phyloP scores from a whole-genome alignment of 257 asterid genomes.

The Scutellaria baicalensis region DNA sequence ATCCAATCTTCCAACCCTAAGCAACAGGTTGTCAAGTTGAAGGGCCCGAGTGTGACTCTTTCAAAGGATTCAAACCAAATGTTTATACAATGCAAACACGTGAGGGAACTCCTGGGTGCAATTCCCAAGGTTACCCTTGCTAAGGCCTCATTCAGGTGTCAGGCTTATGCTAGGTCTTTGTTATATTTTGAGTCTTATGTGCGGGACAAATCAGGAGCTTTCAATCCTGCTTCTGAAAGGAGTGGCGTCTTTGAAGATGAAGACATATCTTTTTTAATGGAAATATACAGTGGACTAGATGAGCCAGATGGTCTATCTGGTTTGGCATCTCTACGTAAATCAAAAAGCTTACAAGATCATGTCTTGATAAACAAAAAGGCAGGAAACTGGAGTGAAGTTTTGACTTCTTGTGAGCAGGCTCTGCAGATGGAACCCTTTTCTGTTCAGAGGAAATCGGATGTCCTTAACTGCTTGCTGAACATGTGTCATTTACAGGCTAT shows the following conservation, averaged over 20 bases:
- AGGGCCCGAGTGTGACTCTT: slow-evolving; percentile 40
- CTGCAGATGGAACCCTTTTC: slow-evolving; percentile 87
- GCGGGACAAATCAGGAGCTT: slow-evolving; percentile 79
- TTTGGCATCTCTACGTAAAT: slow-evolving; percentile 83
- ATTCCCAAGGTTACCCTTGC: slow-evolving; percentile 91
- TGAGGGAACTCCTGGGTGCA: slow-evolving; percentile 74
- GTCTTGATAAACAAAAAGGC: slow-evolving; percentile 83
- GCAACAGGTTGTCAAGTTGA: slow-evolving; percentile 51
- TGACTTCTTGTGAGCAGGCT: slow-evolving; percentile 95
- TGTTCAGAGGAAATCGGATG: slow-evolving; percentile 89
- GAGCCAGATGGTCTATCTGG: slow-evolving; percentile 98
- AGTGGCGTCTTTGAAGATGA: slow-evolving; percentile 82
- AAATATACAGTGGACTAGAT: slow-evolving; percentile 82
- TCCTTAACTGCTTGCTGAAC: slow-evolving; percentile 86
- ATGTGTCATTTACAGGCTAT: slow-evolving; percentile 94
- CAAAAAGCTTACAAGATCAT: slow-evolving; percentile 78
- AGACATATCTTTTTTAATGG: slow-evolving; percentile 87
- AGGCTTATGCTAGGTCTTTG: slow-evolving; percentile 92
- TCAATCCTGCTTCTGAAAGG: slow-evolving; percentile 85
- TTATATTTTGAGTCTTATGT: slow-evolving; percentile 86
- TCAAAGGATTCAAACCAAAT: slow-evolving; percentile 47
- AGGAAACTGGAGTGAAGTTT: slow-evolving; percentile 98
- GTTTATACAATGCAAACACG: slow-evolving; percentile 74
- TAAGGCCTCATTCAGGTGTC: slow-evolving; percentile 92
- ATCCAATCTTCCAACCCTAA: slow-evolving; percentile 43